Conservation (phyloP, 2,329 filamentous ascomycete genomes). For the Penicillium sclerotiorum region DNA sequence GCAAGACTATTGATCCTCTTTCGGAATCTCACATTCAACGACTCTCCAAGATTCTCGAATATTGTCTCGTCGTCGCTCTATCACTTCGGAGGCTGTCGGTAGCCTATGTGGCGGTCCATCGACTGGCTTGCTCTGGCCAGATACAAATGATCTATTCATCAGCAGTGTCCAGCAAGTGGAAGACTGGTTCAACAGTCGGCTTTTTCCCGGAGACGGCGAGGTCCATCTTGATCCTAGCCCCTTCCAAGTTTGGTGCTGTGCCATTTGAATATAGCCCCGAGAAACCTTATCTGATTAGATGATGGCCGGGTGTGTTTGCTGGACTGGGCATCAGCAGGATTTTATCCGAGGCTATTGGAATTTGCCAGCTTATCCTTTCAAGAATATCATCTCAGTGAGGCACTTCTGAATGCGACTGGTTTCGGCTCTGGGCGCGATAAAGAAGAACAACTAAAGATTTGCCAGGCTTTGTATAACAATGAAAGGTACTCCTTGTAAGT, state of each 20-base stretch:
- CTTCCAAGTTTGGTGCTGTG: not conserved
- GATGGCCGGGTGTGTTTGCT: conserved; percentile 4
- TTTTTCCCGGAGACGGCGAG: conserved; percentile 3
- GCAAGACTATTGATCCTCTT: conserved; percentile 6
- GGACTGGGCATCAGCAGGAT: conserved; percentile 3
- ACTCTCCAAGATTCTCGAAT: not conserved
- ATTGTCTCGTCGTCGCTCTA: conserved; percentile 5
- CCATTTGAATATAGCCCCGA: conserved; percentile 4
- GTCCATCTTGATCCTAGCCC: conserved; percentile 4
- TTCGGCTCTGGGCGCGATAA: conserved; percentile 1
- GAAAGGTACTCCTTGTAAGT: conserved; percentile 6
- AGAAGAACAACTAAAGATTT: conserved; percentile 2
- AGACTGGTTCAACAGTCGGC: conserved; percentile 5
- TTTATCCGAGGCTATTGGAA: conserved; percentile 5
- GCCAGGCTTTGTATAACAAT: conserved; percentile 7
- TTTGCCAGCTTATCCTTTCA: conserved; percentile 7
- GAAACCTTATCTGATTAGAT: conserved; percentile 3
- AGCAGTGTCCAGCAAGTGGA: conserved; percentile 4
- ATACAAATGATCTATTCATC: conserved; percentile 4
- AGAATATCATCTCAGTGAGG: conserved; percentile 2
- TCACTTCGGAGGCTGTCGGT: not conserved
- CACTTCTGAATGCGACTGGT: conserved; percentile 1
- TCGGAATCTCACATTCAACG: conserved; percentile 4
- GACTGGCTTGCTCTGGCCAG: not conserved
- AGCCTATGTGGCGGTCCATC: conserved; percentile 4